Conservation (phyloP, 352 stramenopile species). For the Phytophthora pini region DNA sequence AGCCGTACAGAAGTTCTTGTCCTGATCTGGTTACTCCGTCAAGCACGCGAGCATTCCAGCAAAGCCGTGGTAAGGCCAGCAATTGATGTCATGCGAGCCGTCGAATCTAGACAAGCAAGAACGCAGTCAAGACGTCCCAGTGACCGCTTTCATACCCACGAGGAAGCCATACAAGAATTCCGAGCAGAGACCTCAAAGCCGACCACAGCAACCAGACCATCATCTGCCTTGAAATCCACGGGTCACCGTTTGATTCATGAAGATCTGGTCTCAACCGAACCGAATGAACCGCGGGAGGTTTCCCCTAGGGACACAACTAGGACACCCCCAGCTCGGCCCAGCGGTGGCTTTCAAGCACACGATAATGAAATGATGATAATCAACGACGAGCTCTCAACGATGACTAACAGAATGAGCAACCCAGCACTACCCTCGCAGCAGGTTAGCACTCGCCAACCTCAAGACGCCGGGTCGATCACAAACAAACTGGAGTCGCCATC, state of each 20-base stretch:
- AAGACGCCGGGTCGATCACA: conserved; percentile 12
- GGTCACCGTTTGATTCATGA: conserved; percentile 33
- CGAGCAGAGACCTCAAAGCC: conserved; percentile 7
- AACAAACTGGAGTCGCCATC: conserved; percentile 4
- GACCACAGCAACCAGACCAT: conserved; percentile 1
- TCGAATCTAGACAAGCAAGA: conserved; percentile 21
- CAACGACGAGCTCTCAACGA: conserved; percentile 14
- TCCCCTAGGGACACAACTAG: conserved; percentile 10
- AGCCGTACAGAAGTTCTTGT: background rate
- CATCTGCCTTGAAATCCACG: conserved; percentile 23
- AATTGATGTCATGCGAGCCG: conserved; percentile 27
- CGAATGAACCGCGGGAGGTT: conserved; percentile 12
- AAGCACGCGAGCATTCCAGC: background rate
- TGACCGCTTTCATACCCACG: conserved; percentile 11
- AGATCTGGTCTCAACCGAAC: conserved; percentile 7
- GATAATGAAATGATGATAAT: conserved; percentile 4
- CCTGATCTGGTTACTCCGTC: background rate
- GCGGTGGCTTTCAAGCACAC: conserved; percentile 13
- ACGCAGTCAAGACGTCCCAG: conserved; percentile 9
- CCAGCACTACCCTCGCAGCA: conserved; percentile 5
- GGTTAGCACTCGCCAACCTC: conserved; percentile 12
- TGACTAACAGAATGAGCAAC: conserved; percentile 8
- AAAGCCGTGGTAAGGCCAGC: background rate
- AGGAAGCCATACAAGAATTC: conserved; percentile 17
- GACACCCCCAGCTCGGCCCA: conserved; percentile 12